These are phyloP conservation scores for Daldinia eschscholtzii DNA, from an alignment of 2,329 filamentous ascomycete species.

Conservation along the genomic window DNA sequence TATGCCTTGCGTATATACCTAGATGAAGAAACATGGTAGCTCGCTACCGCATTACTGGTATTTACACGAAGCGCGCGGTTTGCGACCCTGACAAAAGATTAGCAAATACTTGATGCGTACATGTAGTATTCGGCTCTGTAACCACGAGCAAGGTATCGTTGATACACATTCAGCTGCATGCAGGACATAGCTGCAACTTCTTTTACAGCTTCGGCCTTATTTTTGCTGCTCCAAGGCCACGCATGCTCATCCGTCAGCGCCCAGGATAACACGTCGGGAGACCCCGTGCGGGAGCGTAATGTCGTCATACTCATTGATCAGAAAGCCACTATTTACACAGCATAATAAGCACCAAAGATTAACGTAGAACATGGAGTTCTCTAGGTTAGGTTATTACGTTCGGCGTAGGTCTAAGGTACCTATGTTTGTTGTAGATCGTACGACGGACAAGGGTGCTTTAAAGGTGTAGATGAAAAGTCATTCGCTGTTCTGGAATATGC, in stretches of 20 bases:
- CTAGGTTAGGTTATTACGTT: neutral
- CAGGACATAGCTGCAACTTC: conserved; percentile 21
- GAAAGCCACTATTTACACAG: neutral
- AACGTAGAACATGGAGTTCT: neutral
- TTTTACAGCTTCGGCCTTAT: conserved; percentile 32
- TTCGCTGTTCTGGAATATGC: neutral
- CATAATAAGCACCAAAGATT: neutral
- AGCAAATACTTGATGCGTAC: conserved; percentile 19
- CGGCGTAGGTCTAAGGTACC: neutral
- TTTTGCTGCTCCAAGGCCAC: neutral
- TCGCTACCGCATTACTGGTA: conserved; percentile 35
- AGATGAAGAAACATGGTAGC: conserved; percentile 22
- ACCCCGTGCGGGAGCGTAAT: conserved; percentile 1
- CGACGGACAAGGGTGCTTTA: neutral
- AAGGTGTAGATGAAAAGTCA: neutral
- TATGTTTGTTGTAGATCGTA: conserved; percentile 16
- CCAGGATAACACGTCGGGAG: conserved; percentile 8
- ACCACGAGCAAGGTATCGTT: conserved; percentile 22
- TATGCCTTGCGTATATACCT: neutral
- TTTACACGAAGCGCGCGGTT: conserved; percentile 9
- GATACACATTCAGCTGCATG: conserved; percentile 24
- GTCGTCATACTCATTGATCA: neutral
- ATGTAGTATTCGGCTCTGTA: conserved; percentile 32
- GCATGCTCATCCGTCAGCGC: conserved; percentile 10
- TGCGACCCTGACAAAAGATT: conserved; percentile 39